Evolutionary conservation across 768 basidiomycete species (phyloP).

Genomic region (Mrakia hoshinonis): DNA sequence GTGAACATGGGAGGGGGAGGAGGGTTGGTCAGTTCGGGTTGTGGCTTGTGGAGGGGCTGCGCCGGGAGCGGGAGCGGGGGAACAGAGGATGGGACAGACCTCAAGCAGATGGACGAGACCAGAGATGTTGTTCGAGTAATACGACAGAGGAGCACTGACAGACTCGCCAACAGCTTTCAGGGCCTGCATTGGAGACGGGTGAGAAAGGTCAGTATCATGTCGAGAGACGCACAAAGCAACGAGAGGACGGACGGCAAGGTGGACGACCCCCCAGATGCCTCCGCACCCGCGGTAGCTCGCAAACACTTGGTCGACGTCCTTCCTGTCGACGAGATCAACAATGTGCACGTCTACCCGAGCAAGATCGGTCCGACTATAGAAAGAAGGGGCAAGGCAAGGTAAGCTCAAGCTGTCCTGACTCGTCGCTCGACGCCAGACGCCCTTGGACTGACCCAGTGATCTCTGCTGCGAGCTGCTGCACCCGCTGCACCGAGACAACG

Average conservation of each 20-base stretch:
- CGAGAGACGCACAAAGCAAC: neutral
- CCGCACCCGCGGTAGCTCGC: conserved; percentile 67
- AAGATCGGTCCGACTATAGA: neutral
- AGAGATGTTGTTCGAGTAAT: conserved; percentile 87
- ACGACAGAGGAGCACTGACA: conserved; percentile 81
- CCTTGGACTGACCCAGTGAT: conserved; percentile 52
- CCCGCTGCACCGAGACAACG: conserved; percentile 63
- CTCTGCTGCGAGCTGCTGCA: conserved; percentile 67
- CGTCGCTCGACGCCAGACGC: too few species aligned
- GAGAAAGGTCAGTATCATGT: too few species aligned
- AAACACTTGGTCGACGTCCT: conserved; percentile 68
- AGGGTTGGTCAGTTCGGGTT: too few species aligned
- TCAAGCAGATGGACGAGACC: conserved; percentile 72
- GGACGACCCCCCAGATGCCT: conserved; percentile 95
- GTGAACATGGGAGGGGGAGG: too few species aligned
- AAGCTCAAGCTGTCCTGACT: too few species aligned
- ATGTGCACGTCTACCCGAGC: conserved; percentile 52
- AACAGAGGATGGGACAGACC: conserved; percentile 34
- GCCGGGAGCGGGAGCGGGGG: too few species aligned
- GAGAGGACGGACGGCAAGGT: conserved; percentile 69
- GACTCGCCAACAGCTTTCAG: conserved; percentile 98
- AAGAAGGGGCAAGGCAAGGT: neutral
- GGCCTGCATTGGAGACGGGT: conserved; percentile 50
- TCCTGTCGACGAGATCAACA: conserved; percentile 66
- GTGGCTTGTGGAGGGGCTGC: too few species aligned